Conservation (phyloP, 257 asterid species). For the Verbascum thapsus region DNA sequence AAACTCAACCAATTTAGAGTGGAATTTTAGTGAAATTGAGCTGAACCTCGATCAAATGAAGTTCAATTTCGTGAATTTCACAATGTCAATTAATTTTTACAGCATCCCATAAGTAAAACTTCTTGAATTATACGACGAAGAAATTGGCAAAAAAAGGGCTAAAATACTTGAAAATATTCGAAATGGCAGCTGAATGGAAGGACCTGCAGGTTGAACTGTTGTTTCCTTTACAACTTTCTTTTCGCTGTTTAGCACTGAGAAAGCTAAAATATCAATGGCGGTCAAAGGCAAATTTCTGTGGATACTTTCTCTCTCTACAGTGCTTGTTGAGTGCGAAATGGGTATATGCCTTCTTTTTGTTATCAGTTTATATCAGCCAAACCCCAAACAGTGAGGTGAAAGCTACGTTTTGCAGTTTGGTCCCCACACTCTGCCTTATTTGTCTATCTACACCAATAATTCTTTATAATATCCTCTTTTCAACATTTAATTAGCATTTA, state of each 20-base stretch:
- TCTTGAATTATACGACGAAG: too few species aligned
- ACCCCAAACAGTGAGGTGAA: constrained; percentile 34
- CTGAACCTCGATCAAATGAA: neutral
- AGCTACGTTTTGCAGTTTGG: constrained; percentile 49
- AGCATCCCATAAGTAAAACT: too few species aligned
- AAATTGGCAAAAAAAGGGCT: too few species aligned
- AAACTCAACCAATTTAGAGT: constrained; percentile 7
- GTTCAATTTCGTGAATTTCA: neutral
- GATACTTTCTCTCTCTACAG: constrained; percentile 32
- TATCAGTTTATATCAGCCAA: constrained; percentile 15
- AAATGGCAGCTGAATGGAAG: too few species aligned
- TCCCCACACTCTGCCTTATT: constrained; percentile 35
- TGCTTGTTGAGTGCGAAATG: constrained; percentile 36
- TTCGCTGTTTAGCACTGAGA: too few species aligned
- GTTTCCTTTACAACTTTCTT: too few species aligned
- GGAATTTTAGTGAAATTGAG: constrained; percentile 1
- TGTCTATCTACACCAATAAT: constrained; percentile 34
- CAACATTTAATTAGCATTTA: constrained; percentile 4
- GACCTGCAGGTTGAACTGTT: too few species aligned
- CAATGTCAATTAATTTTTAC: too few species aligned
- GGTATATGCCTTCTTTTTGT: constrained; percentile 22
- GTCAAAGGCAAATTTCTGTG: constrained; percentile 24
- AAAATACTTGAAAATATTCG: too few species aligned
- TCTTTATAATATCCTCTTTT: constrained; percentile 33
- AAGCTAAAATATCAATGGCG: constrained; percentile 16